These are phyloP conservation scores for Tolypocladium sp. DNA, from an alignment of 2,329 filamentous ascomycete species.

Conservation along the genomic window DNA sequence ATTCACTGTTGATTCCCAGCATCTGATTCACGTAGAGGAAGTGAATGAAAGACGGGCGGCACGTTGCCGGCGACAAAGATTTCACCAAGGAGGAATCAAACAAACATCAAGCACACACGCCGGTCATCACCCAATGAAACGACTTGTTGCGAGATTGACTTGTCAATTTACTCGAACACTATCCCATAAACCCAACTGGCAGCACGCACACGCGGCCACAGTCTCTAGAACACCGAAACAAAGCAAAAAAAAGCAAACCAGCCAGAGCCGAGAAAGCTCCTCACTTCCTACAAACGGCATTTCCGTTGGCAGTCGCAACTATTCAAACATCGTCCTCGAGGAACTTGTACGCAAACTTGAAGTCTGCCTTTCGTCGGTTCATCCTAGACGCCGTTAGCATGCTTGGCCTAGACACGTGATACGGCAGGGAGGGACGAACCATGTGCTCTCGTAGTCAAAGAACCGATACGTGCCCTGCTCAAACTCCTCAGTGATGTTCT, in stretches of 20 bases:
- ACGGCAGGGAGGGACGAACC: constrained; percentile 47
- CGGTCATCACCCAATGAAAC: neutral
- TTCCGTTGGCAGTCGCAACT: neutral
- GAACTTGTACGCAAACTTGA: constrained; percentile 97
- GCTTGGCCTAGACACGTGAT: neutral
- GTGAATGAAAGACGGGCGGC: neutral
- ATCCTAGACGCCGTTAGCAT: constrained; percentile 56
- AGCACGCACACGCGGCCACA: neutral
- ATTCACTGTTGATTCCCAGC: no score
- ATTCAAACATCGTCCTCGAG: constrained; percentile 66
- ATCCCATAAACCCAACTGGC: neutral
- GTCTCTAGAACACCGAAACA: neutral
- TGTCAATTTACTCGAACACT: neutral
- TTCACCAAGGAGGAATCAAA: neutral
- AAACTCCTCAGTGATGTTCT: constrained; percentile 96
- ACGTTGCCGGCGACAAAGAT: neutral
- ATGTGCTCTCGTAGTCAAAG: constrained; percentile 99
- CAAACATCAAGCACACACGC: neutral
- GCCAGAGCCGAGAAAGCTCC: neutral
- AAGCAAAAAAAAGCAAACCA: neutral
- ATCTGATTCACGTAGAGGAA: no score
- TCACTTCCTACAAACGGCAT: neutral
- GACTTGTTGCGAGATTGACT: neutral
- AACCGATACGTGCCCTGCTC: constrained; percentile 98
- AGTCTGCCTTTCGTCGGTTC: constrained; percentile 95